Base-by-base conservation (phyloP, 1,284 basidiomycete genomes). In the Microbotryomycetes sp. region DNA sequence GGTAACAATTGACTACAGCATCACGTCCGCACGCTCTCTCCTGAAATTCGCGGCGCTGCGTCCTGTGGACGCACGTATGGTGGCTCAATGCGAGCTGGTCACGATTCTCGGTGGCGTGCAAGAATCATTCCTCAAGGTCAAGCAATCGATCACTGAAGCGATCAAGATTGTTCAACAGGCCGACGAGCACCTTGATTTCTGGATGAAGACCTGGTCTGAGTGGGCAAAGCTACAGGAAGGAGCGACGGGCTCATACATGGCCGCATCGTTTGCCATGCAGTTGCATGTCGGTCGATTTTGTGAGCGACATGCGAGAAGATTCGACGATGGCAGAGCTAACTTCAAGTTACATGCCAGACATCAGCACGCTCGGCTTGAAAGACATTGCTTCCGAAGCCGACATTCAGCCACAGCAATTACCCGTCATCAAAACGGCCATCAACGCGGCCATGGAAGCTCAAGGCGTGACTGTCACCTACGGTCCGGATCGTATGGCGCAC, bases 1-100 rank as follows among this genome's bases (percentile, higher is more conserved):
- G 54, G 66, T 67, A 30, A 67, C 62, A 23, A 62, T 67, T 50
- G 66, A 67, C 52, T 59, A 64, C 41, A 52, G 48, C 21, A 55
- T 67, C 53, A 67, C 62, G 51, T 60, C 61, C 5, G 58, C 66
- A 3, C 52, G 66, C 15, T 41, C 57, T 1, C 54, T 67, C 5
- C 62, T 67, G 46, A 57, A 62, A n/a, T 67, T 67, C 26, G 41
- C 28, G 21, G 57, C 58, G 4, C 58, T 67, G 2, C 62, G 66
- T 4, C 66, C 66, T 3, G 66, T 67, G 53, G 66, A 67, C 54
- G 66, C 58, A 0, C 57, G 66, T 18, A 45, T 67, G 29, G 55
- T 67, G 31, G 66, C 62, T 21, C 62, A 67, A 24, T 62, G 54
- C 28, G 66, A 67, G 30, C 54, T 67, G 16, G 57, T 62, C 21